phyloP scores from a whole-genome alignment of 1,284 basidiomycete species.

The Fomitopsis palustris region DNA sequence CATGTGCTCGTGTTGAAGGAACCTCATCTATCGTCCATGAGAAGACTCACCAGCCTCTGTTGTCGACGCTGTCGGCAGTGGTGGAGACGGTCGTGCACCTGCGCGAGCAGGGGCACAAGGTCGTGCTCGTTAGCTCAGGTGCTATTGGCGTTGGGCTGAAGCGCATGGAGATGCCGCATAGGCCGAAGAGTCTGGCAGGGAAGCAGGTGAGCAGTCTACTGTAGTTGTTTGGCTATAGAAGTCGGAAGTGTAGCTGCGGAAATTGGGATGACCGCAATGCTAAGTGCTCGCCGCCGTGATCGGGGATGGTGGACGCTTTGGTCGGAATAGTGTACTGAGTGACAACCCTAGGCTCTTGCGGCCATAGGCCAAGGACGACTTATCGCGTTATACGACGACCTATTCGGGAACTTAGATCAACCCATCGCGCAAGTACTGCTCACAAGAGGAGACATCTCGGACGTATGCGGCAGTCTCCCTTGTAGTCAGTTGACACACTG shows the following conservation, averaged over 20 bases:
- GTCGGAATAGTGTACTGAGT: slow-evolving; percentile 2
- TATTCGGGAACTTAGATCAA: slow-evolving; percentile 91
- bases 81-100: slow-evolving; percentile 89
- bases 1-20: slow-evolving; percentile 42
- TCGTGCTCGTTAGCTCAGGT: slow-evolving; percentile 94
- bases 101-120: slow-evolving; percentile 81
- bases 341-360: slow-evolving; percentile 72
- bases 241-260: not conserved
- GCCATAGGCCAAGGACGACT: slow-evolving; percentile 96
- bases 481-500: not conserved
- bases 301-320: not conserved
- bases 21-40: slow-evolving; percentile 95
- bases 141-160: slow-evolving; percentile 95
- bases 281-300: too few relatives aligned
- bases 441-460: slow-evolving; percentile 94
- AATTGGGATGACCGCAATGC: not conserved
- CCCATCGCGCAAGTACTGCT: slow-evolving; percentile 95
- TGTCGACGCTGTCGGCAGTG: slow-evolving; percentile 87
- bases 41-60: slow-evolving; percentile 83
- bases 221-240: not conserved
- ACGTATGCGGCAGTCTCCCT: slow-evolving; percentile 53
- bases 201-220: slow-evolving; percentile 65
- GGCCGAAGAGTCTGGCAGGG: slow-evolving; percentile 83
- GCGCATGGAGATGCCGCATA: slow-evolving; percentile 81
- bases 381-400: slow-evolving; percentile 95